Evolutionary conservation across 2,329 filamentous ascomycete species (phyloP).

Genomic region (Tolypocladium ovalisporum): DNA sequence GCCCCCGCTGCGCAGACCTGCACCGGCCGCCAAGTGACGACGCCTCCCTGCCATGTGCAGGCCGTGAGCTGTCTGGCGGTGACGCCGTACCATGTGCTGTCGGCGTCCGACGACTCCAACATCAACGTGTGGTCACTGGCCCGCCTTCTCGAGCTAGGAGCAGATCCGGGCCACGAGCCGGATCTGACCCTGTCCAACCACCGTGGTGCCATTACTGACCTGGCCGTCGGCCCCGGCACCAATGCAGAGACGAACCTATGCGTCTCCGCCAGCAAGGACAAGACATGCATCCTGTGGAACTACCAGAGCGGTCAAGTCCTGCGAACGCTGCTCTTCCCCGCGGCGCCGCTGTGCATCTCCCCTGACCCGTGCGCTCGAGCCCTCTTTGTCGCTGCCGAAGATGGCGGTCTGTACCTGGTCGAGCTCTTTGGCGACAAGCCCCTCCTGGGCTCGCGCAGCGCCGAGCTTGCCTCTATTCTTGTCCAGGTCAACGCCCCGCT

Average conservation of each 20-base stretch:
- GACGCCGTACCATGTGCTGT: conserved; percentile 62
- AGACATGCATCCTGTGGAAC: conserved; percentile 88
- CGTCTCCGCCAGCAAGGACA: conserved; percentile 74
- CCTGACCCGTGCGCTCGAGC: conserved; percentile 78
- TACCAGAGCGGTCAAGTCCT: conserved; percentile 68
- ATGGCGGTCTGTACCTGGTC: conserved; percentile 69
- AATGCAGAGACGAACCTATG: conserved; percentile 66
- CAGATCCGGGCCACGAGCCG: conserved; percentile 52
- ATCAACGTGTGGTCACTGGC: conserved; percentile 85
- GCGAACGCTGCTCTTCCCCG: conserved; percentile 70
- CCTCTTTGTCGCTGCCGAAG: conserved; percentile 69
- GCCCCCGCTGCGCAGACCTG: conserved; percentile 46
- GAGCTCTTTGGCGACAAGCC: conserved; percentile 55
- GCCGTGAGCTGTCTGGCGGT: conserved; percentile 65
- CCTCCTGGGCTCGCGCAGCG: conserved; percentile 40
- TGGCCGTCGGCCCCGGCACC: conserved; percentile 53
- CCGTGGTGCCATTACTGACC: conserved; percentile 58
- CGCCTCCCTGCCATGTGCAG: conserved; percentile 69
- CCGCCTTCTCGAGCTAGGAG: conserved; percentile 52
- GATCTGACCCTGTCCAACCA: conserved; percentile 70
- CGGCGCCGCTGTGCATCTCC: conserved; percentile 58
- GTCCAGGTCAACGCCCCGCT: conserved; percentile 44
- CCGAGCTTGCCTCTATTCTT: conserved; percentile 44
- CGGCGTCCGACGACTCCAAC: conserved; percentile 76
- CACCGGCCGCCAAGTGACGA: conserved; percentile 67